phyloP scores from a whole-genome alignment of 2,329 filamentous ascomycete species.

The Aureobasidium sp. region DNA sequence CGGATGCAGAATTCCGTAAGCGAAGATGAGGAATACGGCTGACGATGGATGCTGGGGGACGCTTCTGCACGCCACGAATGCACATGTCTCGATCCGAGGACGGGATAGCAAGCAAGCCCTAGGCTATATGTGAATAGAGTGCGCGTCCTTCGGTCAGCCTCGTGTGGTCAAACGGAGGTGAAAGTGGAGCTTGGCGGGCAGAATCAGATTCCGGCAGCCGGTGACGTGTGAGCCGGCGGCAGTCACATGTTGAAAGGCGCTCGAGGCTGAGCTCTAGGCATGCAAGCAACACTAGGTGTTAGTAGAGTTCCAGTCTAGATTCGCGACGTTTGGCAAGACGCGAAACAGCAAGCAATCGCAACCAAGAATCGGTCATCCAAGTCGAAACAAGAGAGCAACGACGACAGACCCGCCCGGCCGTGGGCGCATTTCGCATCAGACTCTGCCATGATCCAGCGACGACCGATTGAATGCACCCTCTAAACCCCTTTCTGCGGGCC shows the following conservation, averaged over 20 bases:
- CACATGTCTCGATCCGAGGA: not conserved
- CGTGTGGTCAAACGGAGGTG: not conserved
- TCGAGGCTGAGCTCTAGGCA: not conserved
- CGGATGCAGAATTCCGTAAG: not conserved
- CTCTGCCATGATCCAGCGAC: not conserved
- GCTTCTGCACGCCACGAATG: not conserved
- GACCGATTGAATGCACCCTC: slow-evolving; percentile 66
- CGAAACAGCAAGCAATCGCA: not conserved
- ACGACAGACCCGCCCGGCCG: not conserved
- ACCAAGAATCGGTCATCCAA: not conserved
- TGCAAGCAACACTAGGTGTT: not conserved
- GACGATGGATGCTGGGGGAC: not conserved
- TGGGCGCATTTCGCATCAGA: slow-evolving; percentile 9
- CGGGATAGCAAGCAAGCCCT: not conserved
- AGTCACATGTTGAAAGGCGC: not conserved
- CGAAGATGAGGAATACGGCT: not conserved
- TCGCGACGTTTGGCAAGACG: not conserved
- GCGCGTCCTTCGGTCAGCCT: not conserved
- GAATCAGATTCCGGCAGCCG: not conserved
- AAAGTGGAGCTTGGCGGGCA: not conserved
- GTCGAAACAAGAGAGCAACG: not conserved
- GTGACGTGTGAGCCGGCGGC: not conserved
- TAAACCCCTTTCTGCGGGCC: slow-evolving; percentile 97
- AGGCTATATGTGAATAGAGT: not conserved
- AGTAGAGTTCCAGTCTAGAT: not conserved